Evolutionary conservation across 2,329 filamentous ascomycete genomes (phyloP), one percentile per base, ranked within the genome.

Genomic region (Ophiocordyceps sinensis): DNA sequence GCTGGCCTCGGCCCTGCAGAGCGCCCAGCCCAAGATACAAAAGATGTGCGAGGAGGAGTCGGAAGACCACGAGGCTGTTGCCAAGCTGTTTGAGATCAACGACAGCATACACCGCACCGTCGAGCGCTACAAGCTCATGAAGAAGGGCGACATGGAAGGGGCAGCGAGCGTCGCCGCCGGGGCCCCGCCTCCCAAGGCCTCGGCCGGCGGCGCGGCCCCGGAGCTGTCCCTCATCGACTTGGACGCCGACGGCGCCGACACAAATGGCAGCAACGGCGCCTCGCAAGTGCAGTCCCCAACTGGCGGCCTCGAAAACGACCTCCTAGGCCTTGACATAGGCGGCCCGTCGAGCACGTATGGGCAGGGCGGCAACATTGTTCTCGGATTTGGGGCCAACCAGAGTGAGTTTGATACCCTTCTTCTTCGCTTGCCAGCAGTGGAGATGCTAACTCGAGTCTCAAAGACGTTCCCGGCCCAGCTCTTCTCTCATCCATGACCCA

Each of bases 41-140:
- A 95, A 86, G 65, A 98, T 98, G 89, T 96, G 89, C 55, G 89
- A 96, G 61, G 91, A 98, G 61, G 91, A 98, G 57, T 95, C 88
- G 11, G 89, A 96, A 46, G 91, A 98, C 55, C 80, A 87, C 46
- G 91, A 95, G 65, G 91, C 91, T 5, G 91, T 98, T 6, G 85
- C 87, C 36, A 94, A 94, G 62, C 70, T 98, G 11, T 73, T 98
- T 42, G 87, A 96, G 58, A 96, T 98, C 56, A 98, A 98, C 58
- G 91, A 98, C 62, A 95, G 88, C 64, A 98, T 98, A 74, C 85
- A 96, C 58, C 79, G 89, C 47, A 98, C 91, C 1, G 85, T 96
- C 42, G 86, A 96, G 63, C 72, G 91, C 48, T 98, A 96, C 62
- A 94, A 86, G 70, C 67, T 96, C 42, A 79, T 96, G 62, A 98